A percentile compares a stretch with the other conserved stretches of the same genome.
phyloP scores from a whole-genome alignment of 768 basidiomycete species.

The Strobilomyces dryophilus region DNA sequence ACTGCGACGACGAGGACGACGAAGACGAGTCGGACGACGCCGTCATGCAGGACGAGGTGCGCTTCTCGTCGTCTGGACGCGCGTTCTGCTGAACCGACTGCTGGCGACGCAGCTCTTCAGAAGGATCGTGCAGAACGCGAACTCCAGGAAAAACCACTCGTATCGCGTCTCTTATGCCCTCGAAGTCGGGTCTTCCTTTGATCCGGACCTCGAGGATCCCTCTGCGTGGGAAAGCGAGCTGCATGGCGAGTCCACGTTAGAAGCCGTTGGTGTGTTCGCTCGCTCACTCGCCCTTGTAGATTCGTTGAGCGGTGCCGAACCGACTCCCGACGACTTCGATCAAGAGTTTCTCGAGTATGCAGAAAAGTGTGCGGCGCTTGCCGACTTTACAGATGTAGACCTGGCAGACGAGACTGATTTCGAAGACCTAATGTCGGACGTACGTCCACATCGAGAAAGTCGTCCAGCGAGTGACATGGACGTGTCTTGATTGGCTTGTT shows the following conservation, averaged over 20 bases:
- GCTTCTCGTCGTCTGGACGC: neutral
- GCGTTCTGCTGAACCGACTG: constrained; percentile 4
- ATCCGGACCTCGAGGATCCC: constrained; percentile 67
- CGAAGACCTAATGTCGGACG: constrained; percentile 11
- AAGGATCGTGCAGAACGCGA: constrained; percentile 56
- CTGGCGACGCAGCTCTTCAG: constrained; percentile 51
- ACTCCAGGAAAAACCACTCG: constrained; percentile 44
- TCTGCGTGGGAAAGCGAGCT: constrained; percentile 58
- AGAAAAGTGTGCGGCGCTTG: constrained; percentile 43
- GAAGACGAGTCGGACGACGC: constrained; percentile 58
- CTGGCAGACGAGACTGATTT: constrained; percentile 19
- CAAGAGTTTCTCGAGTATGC: constrained; percentile 59
- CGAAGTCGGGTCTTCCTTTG: constrained; percentile 74
- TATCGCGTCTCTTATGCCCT: constrained; percentile 61
- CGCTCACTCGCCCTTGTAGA: constrained; percentile 1
- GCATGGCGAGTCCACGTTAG: constrained; percentile 34
- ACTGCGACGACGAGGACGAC: constrained; percentile 44
- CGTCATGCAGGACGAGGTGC: constrained; percentile 60
- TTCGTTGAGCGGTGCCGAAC: constrained; percentile 11
- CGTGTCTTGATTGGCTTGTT: constrained; percentile 14
- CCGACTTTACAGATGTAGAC: constrained; percentile 47
- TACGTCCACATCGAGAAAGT: neutral
- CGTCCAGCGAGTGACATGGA: constrained; percentile 24
- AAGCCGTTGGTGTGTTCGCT: neutral
- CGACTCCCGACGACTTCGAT: constrained; percentile 45